A percentile compares a stretch with the other conserved stretches of the same genome.
Evolutionary conservation across 2,329 filamentous ascomycete species (phyloP).

Genomic region (Clarireedia homoeocarpa): DNA sequence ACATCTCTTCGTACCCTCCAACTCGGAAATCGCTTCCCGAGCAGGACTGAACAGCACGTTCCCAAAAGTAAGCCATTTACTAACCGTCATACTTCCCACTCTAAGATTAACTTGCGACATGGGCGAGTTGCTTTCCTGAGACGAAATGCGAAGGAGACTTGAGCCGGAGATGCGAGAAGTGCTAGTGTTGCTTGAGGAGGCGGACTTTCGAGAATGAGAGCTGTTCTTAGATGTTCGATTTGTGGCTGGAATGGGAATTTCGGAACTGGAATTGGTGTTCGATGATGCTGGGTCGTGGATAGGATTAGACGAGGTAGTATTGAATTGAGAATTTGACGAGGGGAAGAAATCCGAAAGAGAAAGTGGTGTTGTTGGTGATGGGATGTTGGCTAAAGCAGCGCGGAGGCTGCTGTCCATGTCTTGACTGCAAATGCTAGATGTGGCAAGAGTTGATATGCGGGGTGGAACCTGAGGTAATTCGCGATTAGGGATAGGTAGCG

Average conservation of each 20-base stretch:
- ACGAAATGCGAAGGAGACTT: slow-evolving; percentile 14
- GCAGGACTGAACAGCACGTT: slow-evolving; percentile 77
- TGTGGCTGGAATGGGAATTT: too few relatives aligned
- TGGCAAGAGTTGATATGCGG: slow-evolving; percentile 7
- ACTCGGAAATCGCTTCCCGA: slow-evolving; percentile 59
- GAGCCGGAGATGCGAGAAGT: slow-evolving; percentile 16
- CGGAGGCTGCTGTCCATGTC: slow-evolving; percentile 48
- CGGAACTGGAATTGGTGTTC: too few relatives aligned
- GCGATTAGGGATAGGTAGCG: neutral
- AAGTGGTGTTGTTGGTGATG: slow-evolving; percentile 38
- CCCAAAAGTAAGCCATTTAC: slow-evolving; percentile 81
- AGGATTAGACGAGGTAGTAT: too few relatives aligned
- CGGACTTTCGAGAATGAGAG: slow-evolving; percentile 15
- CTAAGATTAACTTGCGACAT: slow-evolving; percentile 67
- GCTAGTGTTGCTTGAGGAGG: slow-evolving; percentile 15
- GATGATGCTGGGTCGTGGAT: too few relatives aligned
- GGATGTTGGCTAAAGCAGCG: slow-evolving; percentile 37
- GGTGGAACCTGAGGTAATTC: slow-evolving; percentile 6
- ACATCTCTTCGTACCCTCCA: slow-evolving; percentile 44
- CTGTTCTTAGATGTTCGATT: too few relatives aligned
- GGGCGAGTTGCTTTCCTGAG: slow-evolving; percentile 49
- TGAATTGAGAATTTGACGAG: neutral
- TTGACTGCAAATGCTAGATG: slow-evolving; percentile 46
- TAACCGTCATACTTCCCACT: slow-evolving; percentile 75
- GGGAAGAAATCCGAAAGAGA: slow-evolving; percentile 36